Conservation (phyloP, 2,329 filamentous ascomycete genomes). For the Aspergillus sp. region DNA sequence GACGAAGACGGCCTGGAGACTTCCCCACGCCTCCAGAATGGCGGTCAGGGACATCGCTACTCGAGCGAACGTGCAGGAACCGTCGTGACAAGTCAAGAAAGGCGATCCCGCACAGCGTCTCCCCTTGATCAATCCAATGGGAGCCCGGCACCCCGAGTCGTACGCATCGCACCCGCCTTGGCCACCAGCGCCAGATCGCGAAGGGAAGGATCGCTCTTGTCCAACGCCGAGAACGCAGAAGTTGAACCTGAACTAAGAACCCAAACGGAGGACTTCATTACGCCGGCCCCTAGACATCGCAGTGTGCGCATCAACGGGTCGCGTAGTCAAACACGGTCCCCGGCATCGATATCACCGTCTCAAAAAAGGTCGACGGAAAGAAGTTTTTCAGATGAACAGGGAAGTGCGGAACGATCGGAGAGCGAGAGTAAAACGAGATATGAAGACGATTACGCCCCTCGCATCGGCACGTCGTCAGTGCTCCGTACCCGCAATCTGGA, state of each 20-base stretch:
- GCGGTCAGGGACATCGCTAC: conserved; percentile 22
- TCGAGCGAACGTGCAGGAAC: conserved; percentile 26
- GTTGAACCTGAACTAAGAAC: conserved; percentile 25
- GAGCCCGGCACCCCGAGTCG: conserved; percentile 43
- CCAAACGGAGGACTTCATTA: conserved; percentile 42
- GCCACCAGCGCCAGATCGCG: conserved; percentile 29
- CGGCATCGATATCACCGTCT: conserved; percentile 39
- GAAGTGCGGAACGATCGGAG: conserved; percentile 34
- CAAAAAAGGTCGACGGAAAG: conserved; percentile 31
- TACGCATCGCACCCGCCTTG: conserved; percentile 39
- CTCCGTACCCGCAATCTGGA: conserved; percentile 55
- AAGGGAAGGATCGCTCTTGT: conserved; percentile 41
- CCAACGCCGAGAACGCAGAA: conserved; percentile 31
- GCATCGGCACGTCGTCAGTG: conserved; percentile 37
- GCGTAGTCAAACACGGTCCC: conserved; percentile 42
- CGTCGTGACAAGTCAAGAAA: conserved; percentile 30
- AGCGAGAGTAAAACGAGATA: conserved; percentile 32
- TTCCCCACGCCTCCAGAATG: conserved; percentile 44
- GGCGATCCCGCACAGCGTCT: conserved; percentile 35
- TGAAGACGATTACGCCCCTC: conserved; percentile 36
- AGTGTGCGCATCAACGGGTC: conserved; percentile 44
- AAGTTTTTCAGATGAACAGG: conserved; percentile 30
- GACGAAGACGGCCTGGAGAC: conserved; percentile 52
- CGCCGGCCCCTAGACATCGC: conserved; percentile 46
- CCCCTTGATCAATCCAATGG: conserved; percentile 40